phyloP scores from a whole-genome alignment of 2,329 filamentous ascomycete species.

The Calcarisporium arbuscula region DNA sequence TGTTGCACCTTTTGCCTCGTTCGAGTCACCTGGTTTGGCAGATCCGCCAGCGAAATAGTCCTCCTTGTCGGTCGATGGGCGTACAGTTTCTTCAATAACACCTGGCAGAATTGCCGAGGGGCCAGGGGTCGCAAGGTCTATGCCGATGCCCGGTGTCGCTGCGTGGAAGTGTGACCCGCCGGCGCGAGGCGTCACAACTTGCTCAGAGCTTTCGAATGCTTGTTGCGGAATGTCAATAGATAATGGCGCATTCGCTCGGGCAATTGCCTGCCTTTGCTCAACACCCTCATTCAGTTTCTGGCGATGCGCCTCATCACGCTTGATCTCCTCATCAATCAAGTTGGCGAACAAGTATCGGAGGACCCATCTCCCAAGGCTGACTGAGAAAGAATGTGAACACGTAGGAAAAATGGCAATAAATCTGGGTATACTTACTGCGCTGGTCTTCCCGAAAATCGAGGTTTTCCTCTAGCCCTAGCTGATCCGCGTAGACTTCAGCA shows the following conservation, averaged over 20 bases:
- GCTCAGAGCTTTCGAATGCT: constrained; percentile 35
- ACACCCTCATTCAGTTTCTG: constrained; percentile 57
- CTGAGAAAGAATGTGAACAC: constrained; percentile 37
- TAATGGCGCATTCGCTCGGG: constrained; percentile 50
- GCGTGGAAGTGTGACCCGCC: constrained; percentile 56
- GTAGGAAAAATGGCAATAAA: not conserved
- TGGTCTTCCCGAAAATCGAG: constrained; percentile 87
- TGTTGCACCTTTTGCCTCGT: constrained; percentile 42
- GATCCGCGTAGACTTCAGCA: constrained; percentile 93
- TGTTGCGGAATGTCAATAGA: constrained; percentile 46
- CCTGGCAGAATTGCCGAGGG: constrained; percentile 33
- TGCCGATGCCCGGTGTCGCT: constrained; percentile 70
- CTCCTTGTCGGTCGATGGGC: constrained; percentile 55
- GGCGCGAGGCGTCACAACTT: constrained; percentile 55
- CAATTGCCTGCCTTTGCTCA: constrained; percentile 51
- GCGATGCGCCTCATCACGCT: constrained; percentile 70
- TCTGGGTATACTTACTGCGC: constrained; percentile 57
- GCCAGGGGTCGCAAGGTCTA: constrained; percentile 68
- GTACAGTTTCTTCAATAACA: constrained; percentile 41
- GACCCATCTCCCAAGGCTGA: constrained; percentile 96
- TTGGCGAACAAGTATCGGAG: constrained; percentile 85
- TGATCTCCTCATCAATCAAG: constrained; percentile 84
- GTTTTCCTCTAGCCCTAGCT: constrained; percentile 66
- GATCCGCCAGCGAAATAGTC: constrained; percentile 71
- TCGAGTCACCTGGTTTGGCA: constrained; percentile 25